phyloP scores from a whole-genome alignment of 305 asterid genomes.

The Solanum hybrid region DNA sequence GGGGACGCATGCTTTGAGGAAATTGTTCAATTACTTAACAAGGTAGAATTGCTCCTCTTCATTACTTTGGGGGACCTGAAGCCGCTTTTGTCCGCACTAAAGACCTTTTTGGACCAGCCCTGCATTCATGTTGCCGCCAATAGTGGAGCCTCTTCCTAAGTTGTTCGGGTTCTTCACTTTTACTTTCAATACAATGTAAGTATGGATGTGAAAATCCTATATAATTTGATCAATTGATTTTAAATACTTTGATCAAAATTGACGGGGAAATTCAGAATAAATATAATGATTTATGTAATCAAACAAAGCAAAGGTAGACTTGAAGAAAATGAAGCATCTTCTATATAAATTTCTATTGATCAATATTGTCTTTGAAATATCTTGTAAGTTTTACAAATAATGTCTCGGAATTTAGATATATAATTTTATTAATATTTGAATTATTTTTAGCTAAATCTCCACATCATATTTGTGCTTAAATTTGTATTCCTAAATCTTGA shows the following conservation, averaged over 20 bases:
- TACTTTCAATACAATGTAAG: background rate
- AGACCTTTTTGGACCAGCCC: background rate
- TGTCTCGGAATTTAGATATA: background rate
- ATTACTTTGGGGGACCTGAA: background rate
- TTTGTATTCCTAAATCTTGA: background rate
- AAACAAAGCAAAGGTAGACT: background rate
- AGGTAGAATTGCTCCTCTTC: background rate
- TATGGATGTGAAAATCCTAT: too few species aligned
- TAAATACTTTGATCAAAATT: too few species aligned
- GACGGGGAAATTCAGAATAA: background rate
- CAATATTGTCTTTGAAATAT: background rate
- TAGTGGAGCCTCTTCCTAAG: background rate
- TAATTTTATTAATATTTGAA: background rate
- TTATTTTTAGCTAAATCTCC: background rate
- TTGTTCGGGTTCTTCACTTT: too few species aligned
- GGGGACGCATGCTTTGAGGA: background rate
- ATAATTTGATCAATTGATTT: too few species aligned
- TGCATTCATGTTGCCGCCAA: constrained; percentile 31
- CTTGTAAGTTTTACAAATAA: too few species aligned
- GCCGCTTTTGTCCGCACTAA: constrained; percentile 6
- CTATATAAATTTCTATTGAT: too few species aligned
- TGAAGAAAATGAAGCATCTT: background rate
- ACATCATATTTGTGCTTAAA: background rate
- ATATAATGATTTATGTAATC: background rate
- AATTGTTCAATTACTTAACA: background rate